Evolutionary conservation across 2,329 filamentous ascomycete species (phyloP), one percentile per base, ranked within the genome.

Genomic region (Xylaria polymorpha): DNA sequence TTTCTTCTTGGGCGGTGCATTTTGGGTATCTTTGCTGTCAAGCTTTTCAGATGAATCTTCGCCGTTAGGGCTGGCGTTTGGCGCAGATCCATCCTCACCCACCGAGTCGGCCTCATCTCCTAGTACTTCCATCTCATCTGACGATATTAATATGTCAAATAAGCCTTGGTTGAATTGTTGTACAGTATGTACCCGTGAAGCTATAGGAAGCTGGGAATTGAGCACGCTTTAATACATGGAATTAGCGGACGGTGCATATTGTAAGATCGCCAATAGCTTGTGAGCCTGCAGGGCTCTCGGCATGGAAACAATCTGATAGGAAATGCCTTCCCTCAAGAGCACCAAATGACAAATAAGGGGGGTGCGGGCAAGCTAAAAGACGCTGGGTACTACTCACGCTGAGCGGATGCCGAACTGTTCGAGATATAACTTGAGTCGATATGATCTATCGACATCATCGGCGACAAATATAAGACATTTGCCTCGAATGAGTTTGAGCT

Each of bases 91-190:
- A 29, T 80, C 77, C 43, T 79, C 75, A 67, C 81, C 77, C n/a
- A 41, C n/a, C 8, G 75, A 63, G 64, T 77, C 64, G 8, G 85
- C 84, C 62, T 91, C 88, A 22, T 89, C 86, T 14, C 92, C 94
- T 12, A 97, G 80, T 12, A 97, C 88, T 77, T 97, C 94, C 72
- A 92, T 91, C 78, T 97, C 94, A 75, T 99, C 96, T 0, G 94
- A 94, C 0, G 96, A 96, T 75, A 99, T 97, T 74, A 99, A 94
- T 71, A 98, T 98, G 76, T 99, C 95, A 85, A 99, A 99, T 7
- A 98, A 90, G 62, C 93, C 93, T 81, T 93, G 92, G 83, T 98
- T 99, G 83, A 99, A 99, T 79, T 98, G 94, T 76, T 98, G 92
- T 2, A 99, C 95, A 1, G 97, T 94, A 78, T 99, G 95, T 46